Base-by-base conservation (phyloP, 1,139 yeast genomes). In the Maudiozyma humilis region DNA sequence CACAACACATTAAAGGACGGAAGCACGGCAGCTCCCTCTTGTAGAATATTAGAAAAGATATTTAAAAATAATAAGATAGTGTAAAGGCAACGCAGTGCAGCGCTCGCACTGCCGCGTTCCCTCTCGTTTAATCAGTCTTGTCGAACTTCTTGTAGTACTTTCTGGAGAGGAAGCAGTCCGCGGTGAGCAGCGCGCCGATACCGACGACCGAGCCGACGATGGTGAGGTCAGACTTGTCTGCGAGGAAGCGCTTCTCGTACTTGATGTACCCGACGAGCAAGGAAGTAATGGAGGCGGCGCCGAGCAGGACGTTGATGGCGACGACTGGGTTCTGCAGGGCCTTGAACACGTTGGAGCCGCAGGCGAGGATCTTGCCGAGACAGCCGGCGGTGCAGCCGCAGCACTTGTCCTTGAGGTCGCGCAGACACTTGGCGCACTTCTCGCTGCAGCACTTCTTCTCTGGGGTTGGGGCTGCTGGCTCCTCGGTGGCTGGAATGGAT, bases 321-420 rank as follows among this genome's bases (percentile, higher is more conserved):
- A 79, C 82, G 14, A 75, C 82, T 1, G 86, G 86, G 65, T 79
- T 78, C 57, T 77, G 71, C 51, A 79, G 66, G 8, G 43, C 17
- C 7, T 8, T 27, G 15, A 13, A 32, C 3, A 19, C 17, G 7
- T 32, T 39, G 19, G 3, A 12, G 14, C 40, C 40, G 16, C 33
- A 29, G n/a, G 27, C 25, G 3, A 37, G 8, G 8, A 37, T 3
- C 20, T 37, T 37, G 7, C 30, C 13, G n/a, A 37, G 31, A 30
- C 25, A 29, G 6, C 15, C 12, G n/a, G 25, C 16, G 12, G 40
- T 37, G 31, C 23, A 3, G 31, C 33, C 19, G 18, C 13, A 29
- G 19, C 40, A 37, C 19, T 29, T 37, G 10, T 37, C 32, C 20
- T 37, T 37, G 8, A 37, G 31, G 30, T 14, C 8, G 30, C 31